Evolutionary conservation across 306 rosid species (phyloP), one percentile per base, ranked within the genome.

Genomic region (Sesbania bispinosa): DNA sequence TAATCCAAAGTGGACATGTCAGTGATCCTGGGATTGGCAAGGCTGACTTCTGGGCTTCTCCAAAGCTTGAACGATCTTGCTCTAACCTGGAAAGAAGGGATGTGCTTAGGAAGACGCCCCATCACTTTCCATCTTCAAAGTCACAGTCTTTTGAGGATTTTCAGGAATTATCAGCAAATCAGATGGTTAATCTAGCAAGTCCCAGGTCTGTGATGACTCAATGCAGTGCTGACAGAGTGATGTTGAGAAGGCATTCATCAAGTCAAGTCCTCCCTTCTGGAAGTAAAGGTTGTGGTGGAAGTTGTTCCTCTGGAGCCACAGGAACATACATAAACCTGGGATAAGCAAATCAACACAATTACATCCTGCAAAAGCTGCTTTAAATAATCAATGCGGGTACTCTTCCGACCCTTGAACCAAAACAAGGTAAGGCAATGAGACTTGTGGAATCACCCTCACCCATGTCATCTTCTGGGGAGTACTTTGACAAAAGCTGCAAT

Each of bases 181-280:
- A 75, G 77, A 81, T 79, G 80, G 75, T 53, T 1, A 74, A 73
- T 59, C 82, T 66, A 24, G 90, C 80, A 29, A 89, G 97, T 79
- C 99, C 97, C 48, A 57, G 64, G 52, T 95, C 96, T 41, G 80
- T 74, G 23, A 64, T 73, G 87, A 85, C 85, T 73, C 92, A 81
- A 42, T 50, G 41, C 76, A 95, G 96, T 85, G 97, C 99, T 55
- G 96, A 95, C 75, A 88, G 41, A 80, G 99, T 95, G 69, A 89
- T 95, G 92, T 77, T 89, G 77, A 88, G 80, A 87, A 91, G 76
- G 86, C 90, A 59, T 63, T 95, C 97, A 7, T 95, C 96, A 7
- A 91, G 99, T 81, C 99, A 95, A 83, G 89, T 95, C 74, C 95
- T 95, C 24, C 99, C 99, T 81, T 95, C 97, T 14, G 79, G 96